Percentiles rank a stretch among this genome's conserved stretches.
Conservation (phyloP, 148 eudicot genomes). For the Rhododendron mucronatum region DNA sequence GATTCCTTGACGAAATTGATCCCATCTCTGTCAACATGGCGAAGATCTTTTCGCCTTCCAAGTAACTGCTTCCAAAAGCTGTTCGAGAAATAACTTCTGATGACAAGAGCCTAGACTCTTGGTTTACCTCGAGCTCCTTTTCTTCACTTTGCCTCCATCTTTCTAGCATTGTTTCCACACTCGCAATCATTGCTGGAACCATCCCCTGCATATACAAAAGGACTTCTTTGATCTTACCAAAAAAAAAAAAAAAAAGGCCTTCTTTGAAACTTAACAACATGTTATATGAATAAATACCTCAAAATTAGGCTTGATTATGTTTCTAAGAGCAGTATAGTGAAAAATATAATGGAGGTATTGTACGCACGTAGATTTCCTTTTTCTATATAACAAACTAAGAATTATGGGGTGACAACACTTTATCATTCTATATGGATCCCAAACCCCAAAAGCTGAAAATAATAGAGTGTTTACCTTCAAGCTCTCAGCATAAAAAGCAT, state of each 20-base stretch:
- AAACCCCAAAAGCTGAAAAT: no score
- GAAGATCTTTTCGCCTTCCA: conserved; percentile 16
- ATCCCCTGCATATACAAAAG: background rate
- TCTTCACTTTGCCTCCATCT: conserved; percentile 16
- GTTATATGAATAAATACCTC: no score
- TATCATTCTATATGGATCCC: no score
- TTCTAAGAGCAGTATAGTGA: background rate
- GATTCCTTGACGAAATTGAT: background rate
- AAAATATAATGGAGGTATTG: no score
- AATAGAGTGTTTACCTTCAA: no score
- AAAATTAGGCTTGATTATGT: no score
- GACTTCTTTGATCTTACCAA: no score
- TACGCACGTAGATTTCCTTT: background rate
- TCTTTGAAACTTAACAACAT: no score
- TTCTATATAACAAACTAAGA: background rate
- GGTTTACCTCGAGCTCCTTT: conserved; percentile 9
- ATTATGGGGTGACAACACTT: no score
- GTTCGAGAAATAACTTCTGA: conserved; percentile 20
- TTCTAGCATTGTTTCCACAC: conserved; percentile 19
- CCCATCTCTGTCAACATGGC: conserved; percentile 8
- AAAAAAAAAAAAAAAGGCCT: no score
- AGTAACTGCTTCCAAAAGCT: conserved; percentile 24
- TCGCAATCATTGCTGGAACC: conserved; percentile 12
- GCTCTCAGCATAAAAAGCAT: no score
- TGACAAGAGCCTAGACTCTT: conserved; percentile 13